Percentiles rank a stretch among this genome's conserved stretches.
These are phyloP conservation scores for Marasmius oreades DNA, from an alignment of 1,284 basidiomycete species.

Conservation along the genomic window DNA sequence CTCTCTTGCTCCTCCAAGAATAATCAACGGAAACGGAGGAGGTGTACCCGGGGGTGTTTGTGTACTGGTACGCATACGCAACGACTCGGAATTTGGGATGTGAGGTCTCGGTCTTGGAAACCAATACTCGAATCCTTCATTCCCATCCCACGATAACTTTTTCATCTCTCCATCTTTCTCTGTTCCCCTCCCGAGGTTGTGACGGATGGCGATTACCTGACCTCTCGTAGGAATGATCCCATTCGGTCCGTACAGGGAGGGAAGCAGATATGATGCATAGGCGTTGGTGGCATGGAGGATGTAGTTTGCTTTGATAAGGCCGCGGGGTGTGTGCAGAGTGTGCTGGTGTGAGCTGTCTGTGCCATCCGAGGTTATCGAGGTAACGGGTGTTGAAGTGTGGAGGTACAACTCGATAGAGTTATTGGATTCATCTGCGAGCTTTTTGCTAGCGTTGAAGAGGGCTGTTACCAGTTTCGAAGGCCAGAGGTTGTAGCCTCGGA, in stretches of 20 bases:
- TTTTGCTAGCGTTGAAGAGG: constrained; percentile 46
- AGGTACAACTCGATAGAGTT: constrained; percentile 45
- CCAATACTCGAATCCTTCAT: constrained; percentile 70
- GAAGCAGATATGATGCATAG: constrained; percentile 66
- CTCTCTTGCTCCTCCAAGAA: constrained; percentile 72
- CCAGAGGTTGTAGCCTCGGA: constrained; percentile 65
- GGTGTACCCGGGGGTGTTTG: no score
- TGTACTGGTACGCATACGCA: no score
- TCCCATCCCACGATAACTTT: constrained; percentile 39
- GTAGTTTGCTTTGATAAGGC: constrained; percentile 49
- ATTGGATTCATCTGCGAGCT: constrained; percentile 19
- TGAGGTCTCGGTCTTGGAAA: constrained; percentile 59
- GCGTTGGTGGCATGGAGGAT: constrained; percentile 82
- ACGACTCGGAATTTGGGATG: neutral
- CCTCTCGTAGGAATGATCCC: constrained; percentile 73
- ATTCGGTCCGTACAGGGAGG: constrained; percentile 46
- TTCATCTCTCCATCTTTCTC: neutral
- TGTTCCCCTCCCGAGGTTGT: constrained; percentile 29
- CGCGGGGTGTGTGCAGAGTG: constrained; percentile 56
- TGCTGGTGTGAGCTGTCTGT: constrained; percentile 27
- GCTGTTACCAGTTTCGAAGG: constrained; percentile 73
- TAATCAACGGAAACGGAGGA: constrained; percentile 48
- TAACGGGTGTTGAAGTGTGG: constrained; percentile 71
- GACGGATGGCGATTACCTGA: constrained; percentile 63
- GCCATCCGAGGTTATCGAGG: constrained; percentile 31